Percentiles rank a stretch among this genome's conserved stretches.
Conservation (phyloP, 176 grass and related monocot species). For the Avena atlantica region DNA sequence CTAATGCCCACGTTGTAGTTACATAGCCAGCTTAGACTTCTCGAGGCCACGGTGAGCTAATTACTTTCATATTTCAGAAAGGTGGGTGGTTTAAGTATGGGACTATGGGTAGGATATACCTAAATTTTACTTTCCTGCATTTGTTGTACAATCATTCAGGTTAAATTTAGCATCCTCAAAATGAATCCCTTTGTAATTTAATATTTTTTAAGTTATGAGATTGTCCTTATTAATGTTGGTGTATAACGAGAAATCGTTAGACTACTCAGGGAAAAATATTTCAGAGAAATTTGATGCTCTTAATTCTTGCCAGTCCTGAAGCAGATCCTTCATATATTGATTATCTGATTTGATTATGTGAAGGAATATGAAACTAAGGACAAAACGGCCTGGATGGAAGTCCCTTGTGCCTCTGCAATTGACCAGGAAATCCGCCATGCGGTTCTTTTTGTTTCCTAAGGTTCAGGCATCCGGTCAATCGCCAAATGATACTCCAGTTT, state of each 20-base stretch:
- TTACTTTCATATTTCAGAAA: background rate
- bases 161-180: constrained; percentile 12
- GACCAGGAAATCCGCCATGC: constrained; percentile 67
- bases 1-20: background rate
- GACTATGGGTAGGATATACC: background rate
- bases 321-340: constrained; percentile 20
- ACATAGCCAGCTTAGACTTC: background rate
- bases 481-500: constrained; percentile 74
- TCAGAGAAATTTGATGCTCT: constrained; percentile 21
- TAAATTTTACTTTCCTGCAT: background rate
- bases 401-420: constrained; percentile 79
- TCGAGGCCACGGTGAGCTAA: background rate
- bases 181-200: background rate
- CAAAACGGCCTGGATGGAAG: constrained; percentile 88
- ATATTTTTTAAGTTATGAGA: background rate
- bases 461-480: constrained; percentile 68
- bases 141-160: background rate
- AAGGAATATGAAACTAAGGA: constrained; percentile 86
- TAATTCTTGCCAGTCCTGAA: constrained; percentile 25
- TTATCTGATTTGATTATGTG: constrained; percentile 29
- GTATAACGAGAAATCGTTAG: background rate
- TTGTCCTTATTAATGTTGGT: background rate
- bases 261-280: constrained; percentile 4
- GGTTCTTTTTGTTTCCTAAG: constrained; percentile 90
- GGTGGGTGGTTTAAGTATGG: background rate